These are phyloP conservation scores for Dendrothele bispora DNA, from an alignment of 768 basidiomycete species.

Conservation along the genomic window DNA sequence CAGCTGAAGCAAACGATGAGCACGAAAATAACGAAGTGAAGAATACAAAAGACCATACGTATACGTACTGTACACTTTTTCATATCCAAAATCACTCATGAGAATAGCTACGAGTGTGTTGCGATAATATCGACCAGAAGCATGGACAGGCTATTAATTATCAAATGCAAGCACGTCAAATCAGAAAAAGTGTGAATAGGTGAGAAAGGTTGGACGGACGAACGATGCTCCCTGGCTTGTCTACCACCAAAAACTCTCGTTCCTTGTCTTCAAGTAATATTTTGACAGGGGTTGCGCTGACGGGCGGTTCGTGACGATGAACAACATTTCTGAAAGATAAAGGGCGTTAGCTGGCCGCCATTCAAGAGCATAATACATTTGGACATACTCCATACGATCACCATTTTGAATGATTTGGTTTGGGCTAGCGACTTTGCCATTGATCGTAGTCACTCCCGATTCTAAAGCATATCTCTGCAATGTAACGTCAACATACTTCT, in stretches of 20 bases:
- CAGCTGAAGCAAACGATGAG: slow-evolving; percentile 51
- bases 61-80: slow-evolving; percentile 79
- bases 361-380: slow-evolving; percentile 1
- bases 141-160: slow-evolving; percentile 86
- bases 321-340: slow-evolving; percentile 71
- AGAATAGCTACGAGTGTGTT: slow-evolving; percentile 90
- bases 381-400: slow-evolving; percentile 83
- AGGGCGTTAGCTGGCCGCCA: background rate
- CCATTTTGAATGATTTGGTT: slow-evolving; percentile 81
- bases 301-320: slow-evolving; percentile 96
- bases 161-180: slow-evolving; percentile 6
- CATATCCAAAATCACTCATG: slow-evolving; percentile 77
- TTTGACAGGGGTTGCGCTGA: slow-evolving; percentile 80
- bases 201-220: slow-evolving; percentile 34
- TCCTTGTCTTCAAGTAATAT: slow-evolving; percentile 77
- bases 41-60: slow-evolving; percentile 3
- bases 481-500: slow-evolving; percentile 8
- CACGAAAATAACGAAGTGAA: slow-evolving; percentile 2
- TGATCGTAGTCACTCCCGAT: slow-evolving; percentile 93
- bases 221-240: slow-evolving; percentile 97
- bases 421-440: slow-evolving; percentile 82
- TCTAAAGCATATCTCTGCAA: slow-evolving; percentile 43
- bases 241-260: slow-evolving; percentile 85
- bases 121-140: slow-evolving; percentile 85
- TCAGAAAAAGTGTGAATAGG: slow-evolving; percentile 10